phyloP scores from a whole-genome alignment of 1,284 basidiomycete genomes.

The Sporisorium sorghi region DNA sequence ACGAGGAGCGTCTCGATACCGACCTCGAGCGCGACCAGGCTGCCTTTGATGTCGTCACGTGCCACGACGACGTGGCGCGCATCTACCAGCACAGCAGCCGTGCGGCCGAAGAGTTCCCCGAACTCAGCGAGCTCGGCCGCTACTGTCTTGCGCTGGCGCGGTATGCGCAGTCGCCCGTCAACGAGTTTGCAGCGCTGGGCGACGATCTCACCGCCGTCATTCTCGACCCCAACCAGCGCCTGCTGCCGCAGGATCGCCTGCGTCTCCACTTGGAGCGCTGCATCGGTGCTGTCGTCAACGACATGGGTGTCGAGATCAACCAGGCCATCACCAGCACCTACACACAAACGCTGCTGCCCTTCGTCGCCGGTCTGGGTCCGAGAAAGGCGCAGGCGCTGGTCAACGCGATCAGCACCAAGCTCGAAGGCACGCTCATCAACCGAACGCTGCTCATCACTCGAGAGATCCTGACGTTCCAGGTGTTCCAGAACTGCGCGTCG shows the following conservation, averaged over 20 bases:
- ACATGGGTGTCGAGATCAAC: slow-evolving; percentile 95
- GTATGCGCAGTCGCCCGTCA: slow-evolving; percentile 89
- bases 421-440: slow-evolving; percentile 65
- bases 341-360: slow-evolving; percentile 86
- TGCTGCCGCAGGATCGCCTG: slow-evolving; percentile 86
- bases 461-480: slow-evolving; percentile 54
- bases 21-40: slow-evolving; percentile 46
- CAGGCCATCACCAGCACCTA: slow-evolving; percentile 87
- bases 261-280: slow-evolving; percentile 84
- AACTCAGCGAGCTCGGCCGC: slow-evolving; percentile 82
- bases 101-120: slow-evolving; percentile 85
- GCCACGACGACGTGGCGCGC: slow-evolving; percentile 90
- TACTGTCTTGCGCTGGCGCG: slow-evolving; percentile 95
- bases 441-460: slow-evolving; percentile 58
- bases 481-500: slow-evolving; percentile 75
- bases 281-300: slow-evolving; percentile 89
- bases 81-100: slow-evolving; percentile 92
- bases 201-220: slow-evolving; percentile 63
- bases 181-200: slow-evolving; percentile 66
- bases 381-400: slow-evolving; percentile 89
- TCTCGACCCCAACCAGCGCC: slow-evolving; percentile 79
- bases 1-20: slow-evolving; percentile 44
- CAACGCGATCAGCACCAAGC: slow-evolving; percentile 68
- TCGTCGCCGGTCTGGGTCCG: slow-evolving; percentile 92
- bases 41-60: slow-evolving; percentile 77